A percentile compares a stretch with the other conserved stretches of the same genome.
phyloP scores from a whole-genome alignment of 306 rosid genomes.

The Prunus mume region DNA sequence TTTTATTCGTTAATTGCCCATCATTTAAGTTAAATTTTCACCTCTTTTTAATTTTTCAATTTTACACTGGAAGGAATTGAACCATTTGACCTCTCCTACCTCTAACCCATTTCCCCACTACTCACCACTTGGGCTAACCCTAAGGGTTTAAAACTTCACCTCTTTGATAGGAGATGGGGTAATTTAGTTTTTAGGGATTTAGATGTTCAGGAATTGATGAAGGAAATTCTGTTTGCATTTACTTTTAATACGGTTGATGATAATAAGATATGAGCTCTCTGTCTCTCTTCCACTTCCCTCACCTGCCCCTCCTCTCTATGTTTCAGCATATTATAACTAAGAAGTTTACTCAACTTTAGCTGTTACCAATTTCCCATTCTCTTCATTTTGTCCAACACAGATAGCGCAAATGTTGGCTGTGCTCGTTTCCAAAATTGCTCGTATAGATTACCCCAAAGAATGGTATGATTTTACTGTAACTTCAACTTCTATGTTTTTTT shows the following conservation, averaged over 20 bases:
- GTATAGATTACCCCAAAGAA: conserved; percentile 91
- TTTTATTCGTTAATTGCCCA: not conserved
- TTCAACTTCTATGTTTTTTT: not conserved
- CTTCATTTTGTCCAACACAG: conserved; percentile 43
- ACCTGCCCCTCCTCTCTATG: not conserved
- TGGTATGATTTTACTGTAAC: conserved; percentile 52
- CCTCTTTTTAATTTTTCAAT: not conserved
- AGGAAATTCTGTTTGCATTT: not conserved
- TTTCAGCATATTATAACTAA: not conserved
- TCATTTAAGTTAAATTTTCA: not conserved
- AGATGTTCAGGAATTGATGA: not conserved
- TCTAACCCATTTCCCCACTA: too few species aligned
- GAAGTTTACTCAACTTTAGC: conserved; percentile 10
- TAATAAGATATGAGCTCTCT: conserved; percentile 4
- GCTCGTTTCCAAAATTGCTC: conserved; percentile 88
- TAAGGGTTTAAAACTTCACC: not conserved
- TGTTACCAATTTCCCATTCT: conserved; percentile 25
- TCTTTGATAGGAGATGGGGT: not conserved
- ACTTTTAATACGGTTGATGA: conserved; percentile 5
- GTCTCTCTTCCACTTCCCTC: not conserved
- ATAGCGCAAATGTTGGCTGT: conserved; percentile 86
- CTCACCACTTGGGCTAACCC: not conserved
- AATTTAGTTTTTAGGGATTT: not conserved
- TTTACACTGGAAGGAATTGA: too few species aligned
- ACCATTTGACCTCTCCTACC: too few species aligned